Conservation (phyloP, 1,284 basidiomycete genomes). For the Thelephora terrestris region DNA sequence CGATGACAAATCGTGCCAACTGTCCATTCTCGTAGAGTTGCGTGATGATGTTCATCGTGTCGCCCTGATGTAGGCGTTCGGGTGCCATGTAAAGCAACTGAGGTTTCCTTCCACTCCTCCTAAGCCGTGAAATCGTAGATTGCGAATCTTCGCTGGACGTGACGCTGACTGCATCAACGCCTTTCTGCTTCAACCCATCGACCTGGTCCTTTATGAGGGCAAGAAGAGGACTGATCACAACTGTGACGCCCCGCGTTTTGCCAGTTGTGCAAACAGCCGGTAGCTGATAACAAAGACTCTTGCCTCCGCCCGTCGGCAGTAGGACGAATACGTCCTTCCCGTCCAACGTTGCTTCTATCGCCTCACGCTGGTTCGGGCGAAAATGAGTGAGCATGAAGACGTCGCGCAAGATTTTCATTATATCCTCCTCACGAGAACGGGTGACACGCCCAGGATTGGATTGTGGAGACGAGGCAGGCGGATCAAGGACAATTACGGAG, state of each 20-base stretch:
- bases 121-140: conserved; percentile 31
- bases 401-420: conserved; percentile 26
- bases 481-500: neutral
- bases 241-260: conserved; percentile 70
- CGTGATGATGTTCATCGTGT: conserved; percentile 44
- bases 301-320: conserved; percentile 96
- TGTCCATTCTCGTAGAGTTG: conserved; percentile 44
- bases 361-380: conserved; percentile 80
- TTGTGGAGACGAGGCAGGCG: neutral
- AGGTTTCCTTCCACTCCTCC: conserved; percentile 34
- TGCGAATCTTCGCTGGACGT: conserved; percentile 31
- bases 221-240: conserved; percentile 87
- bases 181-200: conserved; percentile 50
- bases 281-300: conserved; percentile 80
- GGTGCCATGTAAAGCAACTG: conserved; percentile 87
- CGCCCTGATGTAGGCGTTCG: conserved; percentile 71
- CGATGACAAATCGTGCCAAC: conserved; percentile 87
- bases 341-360: conserved; percentile 72
- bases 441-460: neutral
- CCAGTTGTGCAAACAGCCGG: conserved; percentile 78
- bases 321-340: conserved; percentile 89
- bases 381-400: conserved; percentile 68
- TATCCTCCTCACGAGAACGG: conserved; percentile 28
- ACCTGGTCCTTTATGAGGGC: conserved; percentile 93
- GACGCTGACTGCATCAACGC: conserved; percentile 65